Evolutionary conservation across 208 protist genomes (phyloP).

Genomic region (Leishmania martiniquensis): DNA sequence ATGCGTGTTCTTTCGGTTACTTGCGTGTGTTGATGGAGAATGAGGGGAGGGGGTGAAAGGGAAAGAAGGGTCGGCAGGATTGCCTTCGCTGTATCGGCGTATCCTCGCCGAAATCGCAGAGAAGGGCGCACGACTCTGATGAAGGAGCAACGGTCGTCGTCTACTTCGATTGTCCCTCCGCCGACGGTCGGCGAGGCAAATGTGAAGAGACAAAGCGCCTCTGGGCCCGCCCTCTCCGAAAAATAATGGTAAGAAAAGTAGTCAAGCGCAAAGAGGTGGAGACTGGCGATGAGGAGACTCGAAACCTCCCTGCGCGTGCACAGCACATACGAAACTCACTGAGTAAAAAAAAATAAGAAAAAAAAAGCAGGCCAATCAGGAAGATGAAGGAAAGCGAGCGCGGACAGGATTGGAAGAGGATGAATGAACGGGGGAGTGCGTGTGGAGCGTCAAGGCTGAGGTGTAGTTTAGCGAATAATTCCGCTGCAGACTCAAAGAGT

Average conservation of each 20-base stretch:
- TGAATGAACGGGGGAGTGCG: slow-evolving; percentile 3
- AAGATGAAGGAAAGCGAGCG: slow-evolving; percentile 7
- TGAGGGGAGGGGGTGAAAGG: too few relatives aligned
- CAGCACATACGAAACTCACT: not conserved
- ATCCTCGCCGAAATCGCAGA: not conserved
- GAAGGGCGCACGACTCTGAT: not conserved
- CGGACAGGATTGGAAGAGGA: slow-evolving; percentile 2
- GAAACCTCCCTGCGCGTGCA: not conserved
- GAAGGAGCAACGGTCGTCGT: not conserved
- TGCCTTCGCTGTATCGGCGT: not conserved
- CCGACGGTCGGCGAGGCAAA: not conserved
- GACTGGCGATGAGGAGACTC: not conserved
- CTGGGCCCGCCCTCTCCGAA: too few relatives aligned
- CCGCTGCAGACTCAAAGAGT: too few relatives aligned
- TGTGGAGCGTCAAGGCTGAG: not conserved
- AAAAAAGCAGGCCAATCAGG: not conserved
- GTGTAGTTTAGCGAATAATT: not conserved
- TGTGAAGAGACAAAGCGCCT: not conserved
- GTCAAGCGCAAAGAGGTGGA: not conserved
- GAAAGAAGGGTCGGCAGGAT: too few relatives aligned
- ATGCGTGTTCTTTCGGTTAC: not conserved
- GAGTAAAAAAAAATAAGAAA: slow-evolving; percentile 2
- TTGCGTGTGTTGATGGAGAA: too few relatives aligned
- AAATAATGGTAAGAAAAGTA: too few relatives aligned
- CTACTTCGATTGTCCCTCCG: not conserved